Percentiles rank a stretch among this genome's conserved stretches.
phyloP scores from a whole-genome alignment of 768 basidiomycete species.

The Fomitopsis serialis region DNA sequence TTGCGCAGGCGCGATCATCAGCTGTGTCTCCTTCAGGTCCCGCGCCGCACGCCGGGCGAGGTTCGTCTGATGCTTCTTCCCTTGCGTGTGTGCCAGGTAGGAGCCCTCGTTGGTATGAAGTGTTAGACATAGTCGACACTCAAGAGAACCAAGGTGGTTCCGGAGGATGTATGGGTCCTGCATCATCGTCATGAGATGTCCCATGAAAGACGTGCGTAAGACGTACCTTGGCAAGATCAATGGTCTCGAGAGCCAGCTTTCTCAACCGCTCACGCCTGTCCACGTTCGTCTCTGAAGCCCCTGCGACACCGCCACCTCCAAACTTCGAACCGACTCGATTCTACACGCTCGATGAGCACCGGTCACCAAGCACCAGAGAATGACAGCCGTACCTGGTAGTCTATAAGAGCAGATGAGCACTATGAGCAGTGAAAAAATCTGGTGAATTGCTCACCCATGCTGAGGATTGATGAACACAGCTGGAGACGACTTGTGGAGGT shows the following conservation, averaged over 20 bases:
- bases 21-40: constrained; percentile 89
- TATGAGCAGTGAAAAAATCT: too few relatives aligned
- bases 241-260: constrained; percentile 95
- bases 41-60: constrained; percentile 95
- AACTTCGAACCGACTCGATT: constrained; percentile 96
- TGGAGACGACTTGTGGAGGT: background rate
- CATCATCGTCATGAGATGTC: constrained; percentile 1
- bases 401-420: too few relatives aligned
- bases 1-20: constrained; percentile 84
- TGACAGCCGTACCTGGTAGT: constrained; percentile 56
- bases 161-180: constrained; percentile 98
- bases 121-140: constrained; percentile 96
- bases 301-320: constrained; percentile 93
- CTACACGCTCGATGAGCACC: constrained; percentile 31
- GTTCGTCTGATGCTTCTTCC: constrained; percentile 99
- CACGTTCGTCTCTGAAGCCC: constrained; percentile 91
- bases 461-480: background rate
- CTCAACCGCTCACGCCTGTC: constrained; percentile 91
- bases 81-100: constrained; percentile 98
- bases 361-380: background rate
- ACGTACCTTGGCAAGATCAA: constrained; percentile 91
- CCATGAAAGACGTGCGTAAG: background rate
- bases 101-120: constrained; percentile 99
- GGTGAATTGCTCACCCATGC: constrained; percentile 13
- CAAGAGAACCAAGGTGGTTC: constrained; percentile 96